These are phyloP conservation scores for Arabidopsis arenosa DNA, from an alignment of 345 rosid species.

Conservation along the genomic window DNA sequence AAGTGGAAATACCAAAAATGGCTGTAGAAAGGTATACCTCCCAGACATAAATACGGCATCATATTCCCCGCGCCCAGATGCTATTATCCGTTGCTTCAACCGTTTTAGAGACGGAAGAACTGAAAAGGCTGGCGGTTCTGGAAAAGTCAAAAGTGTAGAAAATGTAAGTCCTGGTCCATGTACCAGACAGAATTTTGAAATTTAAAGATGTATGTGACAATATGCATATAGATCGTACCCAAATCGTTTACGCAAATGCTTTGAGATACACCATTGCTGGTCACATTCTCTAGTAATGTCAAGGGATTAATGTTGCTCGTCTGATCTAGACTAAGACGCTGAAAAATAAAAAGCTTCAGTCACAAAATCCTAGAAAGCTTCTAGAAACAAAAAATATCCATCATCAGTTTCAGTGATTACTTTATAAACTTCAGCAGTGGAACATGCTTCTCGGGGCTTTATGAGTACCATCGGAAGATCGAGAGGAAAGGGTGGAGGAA, in stretches of 20 bases:
- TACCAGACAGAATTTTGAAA: neutral
- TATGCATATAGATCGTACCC: constrained; percentile 55
- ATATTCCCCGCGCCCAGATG: constrained; percentile 87
- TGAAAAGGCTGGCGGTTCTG: constrained; percentile 93
- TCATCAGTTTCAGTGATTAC: constrained; percentile 47
- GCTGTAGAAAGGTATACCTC: constrained; percentile 58
- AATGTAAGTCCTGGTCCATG: constrained; percentile 9
- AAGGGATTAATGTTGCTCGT: constrained; percentile 76
- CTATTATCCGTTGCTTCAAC: constrained; percentile 74
- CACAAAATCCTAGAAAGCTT: constrained; percentile 19
- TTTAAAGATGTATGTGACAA: constrained; percentile 14
- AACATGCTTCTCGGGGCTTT: constrained; percentile 88
- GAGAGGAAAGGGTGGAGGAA: constrained; percentile 71
- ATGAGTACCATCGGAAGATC: constrained; percentile 85
- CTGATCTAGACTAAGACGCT: constrained; percentile 72
- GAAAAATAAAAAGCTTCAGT: constrained; percentile 40
- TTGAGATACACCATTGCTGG: constrained; percentile 76
- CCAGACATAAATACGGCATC: constrained; percentile 97
- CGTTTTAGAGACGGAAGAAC: constrained; percentile 89
- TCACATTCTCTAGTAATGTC: constrained; percentile 72
- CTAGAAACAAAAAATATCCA: neutral
- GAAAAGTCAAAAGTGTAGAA: constrained; percentile 32
- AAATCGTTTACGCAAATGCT: constrained; percentile 89
- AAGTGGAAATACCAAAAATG: neutral
- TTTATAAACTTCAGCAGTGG: constrained; percentile 96